phyloP scores from a whole-genome alignment of 495 filamentous ascomycete genomes.

The Pyrenopolyporus hunteri region DNA sequence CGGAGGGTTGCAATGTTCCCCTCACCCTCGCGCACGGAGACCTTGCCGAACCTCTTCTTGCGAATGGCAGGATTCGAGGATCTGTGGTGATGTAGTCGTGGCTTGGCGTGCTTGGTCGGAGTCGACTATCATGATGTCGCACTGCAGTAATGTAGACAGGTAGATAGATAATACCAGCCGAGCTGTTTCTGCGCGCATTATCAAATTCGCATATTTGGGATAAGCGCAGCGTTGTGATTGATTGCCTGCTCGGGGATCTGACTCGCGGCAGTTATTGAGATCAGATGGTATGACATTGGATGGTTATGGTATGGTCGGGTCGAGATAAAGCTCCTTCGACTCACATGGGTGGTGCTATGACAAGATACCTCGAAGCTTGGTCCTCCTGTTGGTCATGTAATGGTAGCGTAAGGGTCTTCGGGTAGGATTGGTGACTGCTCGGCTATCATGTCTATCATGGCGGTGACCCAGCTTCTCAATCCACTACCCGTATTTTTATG shows the following conservation, averaged over 20 bases:
- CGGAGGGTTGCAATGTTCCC: slow-evolving; percentile 3
- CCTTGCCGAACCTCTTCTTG: slow-evolving; percentile 16
- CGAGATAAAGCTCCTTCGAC: background rate
- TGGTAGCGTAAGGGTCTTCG: no score
- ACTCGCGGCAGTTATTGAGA: slow-evolving; percentile 9
- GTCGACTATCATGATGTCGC: slow-evolving; percentile 13
- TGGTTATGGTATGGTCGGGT: background rate
- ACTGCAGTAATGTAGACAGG: slow-evolving; percentile 11
- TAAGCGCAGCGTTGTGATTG: background rate
- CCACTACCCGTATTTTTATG: no score
- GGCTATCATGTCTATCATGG: no score
- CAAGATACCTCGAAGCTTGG: no score
- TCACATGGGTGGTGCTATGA: no score
- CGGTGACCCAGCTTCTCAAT: no score
- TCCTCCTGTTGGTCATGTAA: no score
- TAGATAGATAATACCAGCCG: background rate
- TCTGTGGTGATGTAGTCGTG: slow-evolving; percentile 7
- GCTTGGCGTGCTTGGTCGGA: slow-evolving; percentile 20
- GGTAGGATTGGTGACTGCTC: no score
- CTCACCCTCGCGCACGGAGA: slow-evolving; percentile 3
- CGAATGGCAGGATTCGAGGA: slow-evolving; percentile 6
- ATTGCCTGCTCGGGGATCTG: background rate
- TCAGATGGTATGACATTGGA: no score
- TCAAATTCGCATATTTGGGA: slow-evolving; percentile 7
- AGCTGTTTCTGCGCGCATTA: background rate